phyloP scores from a whole-genome alignment of 495 filamentous ascomycete genomes.

The Podospora pseudopauciseta region DNA sequence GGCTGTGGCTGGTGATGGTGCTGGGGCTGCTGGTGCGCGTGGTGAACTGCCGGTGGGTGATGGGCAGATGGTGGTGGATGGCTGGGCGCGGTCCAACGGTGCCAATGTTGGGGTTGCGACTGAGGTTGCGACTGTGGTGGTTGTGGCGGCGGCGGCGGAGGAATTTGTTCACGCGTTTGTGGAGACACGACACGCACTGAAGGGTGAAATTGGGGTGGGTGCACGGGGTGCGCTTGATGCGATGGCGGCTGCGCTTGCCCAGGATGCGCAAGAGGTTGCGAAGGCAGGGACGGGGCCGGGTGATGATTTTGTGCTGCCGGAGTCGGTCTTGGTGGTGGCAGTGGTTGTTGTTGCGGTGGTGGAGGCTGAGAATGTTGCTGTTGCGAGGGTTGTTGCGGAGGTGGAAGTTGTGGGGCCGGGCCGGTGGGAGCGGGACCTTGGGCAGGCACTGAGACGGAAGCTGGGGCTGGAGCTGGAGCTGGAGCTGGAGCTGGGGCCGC shows the following conservation, averaged over 20 bases:
- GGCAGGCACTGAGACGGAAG: neutral
- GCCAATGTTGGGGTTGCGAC: constrained; percentile 16
- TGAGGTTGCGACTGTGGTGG: constrained; percentile 8
- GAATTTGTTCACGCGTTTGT: constrained; percentile 13
- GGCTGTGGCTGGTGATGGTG: neutral
- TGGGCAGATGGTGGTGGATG: neutral
- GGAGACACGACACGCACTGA: neutral
- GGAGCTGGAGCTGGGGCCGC: constrained; percentile 6
- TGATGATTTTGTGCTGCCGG: neutral
- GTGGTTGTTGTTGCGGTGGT: constrained; percentile 2
- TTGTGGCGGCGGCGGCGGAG: neutral
- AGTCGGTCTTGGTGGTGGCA: neutral
- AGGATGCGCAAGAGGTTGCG: constrained; percentile 6
- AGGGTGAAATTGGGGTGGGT: neutral
- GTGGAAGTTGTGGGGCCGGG: constrained; percentile 3
- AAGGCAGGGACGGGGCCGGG: constrained; percentile 6
- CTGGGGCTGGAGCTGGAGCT: constrained; percentile 9
- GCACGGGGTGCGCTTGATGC: constrained; percentile 1
- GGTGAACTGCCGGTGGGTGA: constrained; percentile 3
- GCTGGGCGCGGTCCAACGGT: neutral
- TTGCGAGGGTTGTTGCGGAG: neutral
- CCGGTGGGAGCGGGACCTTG: neutral
- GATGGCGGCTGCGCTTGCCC: constrained; percentile 4
- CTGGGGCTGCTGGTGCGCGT: neutral
- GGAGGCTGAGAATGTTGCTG: neutral